These are phyloP conservation scores for Ormosia emarginata DNA, from an alignment of 306 rosid species.

Conservation along the genomic window DNA sequence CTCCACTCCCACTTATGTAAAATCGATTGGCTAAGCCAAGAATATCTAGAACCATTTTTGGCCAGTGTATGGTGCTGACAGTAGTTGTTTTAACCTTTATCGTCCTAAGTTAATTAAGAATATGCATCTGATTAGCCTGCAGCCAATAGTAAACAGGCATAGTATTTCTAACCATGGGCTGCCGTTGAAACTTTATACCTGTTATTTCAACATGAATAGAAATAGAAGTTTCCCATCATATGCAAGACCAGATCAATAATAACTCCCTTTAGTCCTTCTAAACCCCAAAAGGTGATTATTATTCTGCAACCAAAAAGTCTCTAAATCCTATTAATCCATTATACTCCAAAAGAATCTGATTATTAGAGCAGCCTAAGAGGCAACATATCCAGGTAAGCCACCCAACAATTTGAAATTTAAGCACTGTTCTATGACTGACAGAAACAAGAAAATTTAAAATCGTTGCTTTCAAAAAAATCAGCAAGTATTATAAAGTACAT, in stretches of 20 bases:
- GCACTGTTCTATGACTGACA: neutral
- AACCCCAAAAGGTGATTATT: neutral
- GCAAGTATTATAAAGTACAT: neutral
- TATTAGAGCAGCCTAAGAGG: neutral
- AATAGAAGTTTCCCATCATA: neutral
- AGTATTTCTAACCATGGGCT: neutral
- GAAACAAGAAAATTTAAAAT: neutral
- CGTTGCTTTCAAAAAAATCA: neutral
- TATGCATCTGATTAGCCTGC: neutral
- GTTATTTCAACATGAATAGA: neutral
- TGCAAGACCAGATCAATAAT: neutral
- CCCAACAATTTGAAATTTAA: slow-evolving; percentile 4
- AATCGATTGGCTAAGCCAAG: neutral
- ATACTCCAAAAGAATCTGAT: neutral
- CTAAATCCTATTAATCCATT: neutral
- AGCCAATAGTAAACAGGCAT: neutral
- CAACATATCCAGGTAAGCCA: neutral
- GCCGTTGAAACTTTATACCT: neutral
- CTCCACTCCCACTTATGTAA: neutral
- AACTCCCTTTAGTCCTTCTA: neutral
- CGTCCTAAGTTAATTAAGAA: neutral
- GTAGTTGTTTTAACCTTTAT: neutral
- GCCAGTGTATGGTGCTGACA: neutral
- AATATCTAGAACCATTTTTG: neutral
- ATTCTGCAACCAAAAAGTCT: neutral